A percentile compares a stretch with the other conserved stretches of the same genome.
phyloP scores from a whole-genome alignment of 2,329 filamentous ascomycete genomes.

The Neonectria ditissima region DNA sequence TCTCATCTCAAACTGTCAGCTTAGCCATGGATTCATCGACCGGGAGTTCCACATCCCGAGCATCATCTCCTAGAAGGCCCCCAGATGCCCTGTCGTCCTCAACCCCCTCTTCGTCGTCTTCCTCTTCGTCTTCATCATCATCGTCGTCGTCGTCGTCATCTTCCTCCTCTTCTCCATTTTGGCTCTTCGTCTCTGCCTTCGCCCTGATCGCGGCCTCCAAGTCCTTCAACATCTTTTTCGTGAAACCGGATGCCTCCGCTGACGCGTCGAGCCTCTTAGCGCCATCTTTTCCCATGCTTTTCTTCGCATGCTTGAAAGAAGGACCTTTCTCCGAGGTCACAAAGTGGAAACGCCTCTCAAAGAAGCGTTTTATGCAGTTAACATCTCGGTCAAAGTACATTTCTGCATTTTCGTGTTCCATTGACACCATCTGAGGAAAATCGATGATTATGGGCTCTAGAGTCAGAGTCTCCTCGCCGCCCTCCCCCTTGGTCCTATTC shows the following conservation, averaged over 20 bases:
- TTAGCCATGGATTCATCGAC: conserved; percentile 47
- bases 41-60: conserved; percentile 24
- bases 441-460: conserved; percentile 91
- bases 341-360: conserved; percentile 89
- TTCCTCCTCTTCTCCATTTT: conserved; percentile 49
- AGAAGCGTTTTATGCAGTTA: conserved; percentile 94
- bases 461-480: conserved; percentile 57
- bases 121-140: conserved; percentile 44
- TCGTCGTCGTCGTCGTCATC: conserved; percentile 49
- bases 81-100: conserved; percentile 32
- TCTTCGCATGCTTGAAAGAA: conserved; percentile 85
- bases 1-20: conserved; percentile 41
- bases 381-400: conserved; percentile 99
- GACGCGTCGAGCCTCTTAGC: conserved; percentile 82
- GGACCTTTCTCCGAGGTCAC: conserved; percentile 84
- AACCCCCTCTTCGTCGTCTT: conserved; percentile 37
- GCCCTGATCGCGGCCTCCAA: conserved; percentile 90
- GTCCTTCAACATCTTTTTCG: conserved; percentile 96
- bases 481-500: conserved; percentile 57
- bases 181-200: conserved; percentile 67
- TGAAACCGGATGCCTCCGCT: conserved; percentile 94
- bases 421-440: conserved; percentile 98
- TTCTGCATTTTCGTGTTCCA: conserved; percentile 92
- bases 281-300: conserved; percentile 74
- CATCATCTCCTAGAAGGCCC: conserved; percentile 40